These are phyloP conservation scores for Ceratocystis variospora DNA, from an alignment of 2,329 filamentous ascomycete genomes.

Conservation along the genomic window DNA sequence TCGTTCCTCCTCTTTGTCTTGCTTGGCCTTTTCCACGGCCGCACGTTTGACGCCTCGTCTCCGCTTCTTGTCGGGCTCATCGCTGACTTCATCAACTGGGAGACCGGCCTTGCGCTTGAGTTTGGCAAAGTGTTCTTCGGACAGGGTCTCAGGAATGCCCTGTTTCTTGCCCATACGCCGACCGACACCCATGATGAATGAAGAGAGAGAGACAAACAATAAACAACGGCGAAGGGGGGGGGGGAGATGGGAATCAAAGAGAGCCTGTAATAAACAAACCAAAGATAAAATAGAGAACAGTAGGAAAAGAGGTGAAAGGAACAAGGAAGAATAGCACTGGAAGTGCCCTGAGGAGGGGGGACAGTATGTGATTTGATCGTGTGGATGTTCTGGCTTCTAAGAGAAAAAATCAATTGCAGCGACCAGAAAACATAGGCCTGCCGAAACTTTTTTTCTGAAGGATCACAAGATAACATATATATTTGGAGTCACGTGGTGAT, in stretches of 20 bases:
- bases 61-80: constrained; percentile 51
- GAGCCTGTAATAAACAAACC: neutral
- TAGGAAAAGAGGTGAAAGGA: no score
- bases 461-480: constrained; percentile 16
- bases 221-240: neutral
- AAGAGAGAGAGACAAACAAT: neutral
- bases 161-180: constrained; percentile 95
- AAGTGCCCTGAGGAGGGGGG: neutral
- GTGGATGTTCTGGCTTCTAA: constrained; percentile 1
- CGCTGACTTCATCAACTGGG: constrained; percentile 44
- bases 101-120: constrained; percentile 73
- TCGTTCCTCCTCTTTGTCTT: constrained; percentile 24
- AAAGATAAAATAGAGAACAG: neutral
- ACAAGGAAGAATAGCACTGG: neutral
- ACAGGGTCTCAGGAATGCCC: constrained; percentile 68
- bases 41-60: constrained; percentile 27
- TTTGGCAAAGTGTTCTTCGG: constrained; percentile 64
- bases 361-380: neutral
- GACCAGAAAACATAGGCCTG: constrained; percentile 24
- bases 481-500: constrained; percentile 11
- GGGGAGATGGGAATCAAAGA: constrained; percentile 4
- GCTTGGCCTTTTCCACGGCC: constrained; percentile 25
- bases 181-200: constrained; percentile 63
- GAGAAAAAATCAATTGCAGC: neutral
- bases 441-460: constrained; percentile 28